Base-by-base conservation (phyloP, 495 filamentous ascomycete species). In the Aspergillus kassunensis region DNA sequence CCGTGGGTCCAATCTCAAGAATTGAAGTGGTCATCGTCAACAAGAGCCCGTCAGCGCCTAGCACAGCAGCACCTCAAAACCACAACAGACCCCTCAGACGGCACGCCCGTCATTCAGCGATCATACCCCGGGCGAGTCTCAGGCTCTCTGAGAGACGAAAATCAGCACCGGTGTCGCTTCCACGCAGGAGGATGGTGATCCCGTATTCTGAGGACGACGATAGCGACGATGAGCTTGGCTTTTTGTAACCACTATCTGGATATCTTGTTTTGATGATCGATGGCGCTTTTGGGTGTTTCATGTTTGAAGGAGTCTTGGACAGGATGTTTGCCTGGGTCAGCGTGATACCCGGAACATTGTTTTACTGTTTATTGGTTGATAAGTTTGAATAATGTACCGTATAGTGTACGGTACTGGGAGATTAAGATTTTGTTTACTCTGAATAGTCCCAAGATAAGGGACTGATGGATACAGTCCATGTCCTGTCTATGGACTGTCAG, bases 161-260 rank as follows among this genome's bases (percentile, higher is more conserved):
- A 18, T 53, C 42, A 29, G 43, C 24, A 24, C 40, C 44, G 35
- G 31, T 18, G 11, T 35, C 24, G 7, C 21, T 46, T 33, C 30
- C 31, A 29, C 35, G 13, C 11, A 42, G 40, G 36, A 54, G 44
- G 29, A 51, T 51, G 4, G 46, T 61, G 16, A 67, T 71, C 30
- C 60, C 70, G 15, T 69, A 51, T 36, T 62, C 65, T 7, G 37
- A 62, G 20, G 64, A 71, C 7, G 66, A 68, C 10, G 70, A 68
- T 21, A 73, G 70, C 39, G 73, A 76, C 16, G 73, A 76, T 39
- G 72, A 75, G 56, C 60, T 76, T 16, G 73, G 71, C 53, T 74
- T 74, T 56, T 39, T 74, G 3, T 72, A 46, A 69, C 27, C 24
- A 34, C 23, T 45, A 33, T 12, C 40, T 25, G 12, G 13, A 16